Percentiles rank a stretch among this genome's conserved stretches.
These are phyloP conservation scores for Colletotrichum abscissum DNA, from an alignment of 2,329 filamentous ascomycete species.

Conservation along the genomic window DNA sequence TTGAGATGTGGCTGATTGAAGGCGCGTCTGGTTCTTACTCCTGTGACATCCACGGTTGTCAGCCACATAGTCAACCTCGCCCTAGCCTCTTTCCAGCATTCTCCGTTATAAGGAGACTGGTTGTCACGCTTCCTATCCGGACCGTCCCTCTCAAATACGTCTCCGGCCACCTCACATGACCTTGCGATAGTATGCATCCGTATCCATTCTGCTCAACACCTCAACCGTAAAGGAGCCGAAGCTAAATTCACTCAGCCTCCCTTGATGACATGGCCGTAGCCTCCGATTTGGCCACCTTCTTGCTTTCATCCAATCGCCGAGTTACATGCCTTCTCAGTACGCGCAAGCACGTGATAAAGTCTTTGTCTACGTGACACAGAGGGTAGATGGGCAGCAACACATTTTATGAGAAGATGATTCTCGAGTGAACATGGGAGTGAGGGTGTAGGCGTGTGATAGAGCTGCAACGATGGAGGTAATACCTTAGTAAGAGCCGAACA, in stretches of 20 bases:
- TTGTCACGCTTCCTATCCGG: not conserved
- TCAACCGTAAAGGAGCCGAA: not conserved
- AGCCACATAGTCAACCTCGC: not conserved
- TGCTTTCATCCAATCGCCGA: too few relatives aligned
- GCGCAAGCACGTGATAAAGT: too few relatives aligned
- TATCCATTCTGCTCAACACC: not conserved
- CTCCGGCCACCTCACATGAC: not conserved
- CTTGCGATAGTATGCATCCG: not conserved
- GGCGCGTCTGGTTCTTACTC: not conserved
- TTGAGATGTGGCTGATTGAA: not conserved
- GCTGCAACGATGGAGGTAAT: not conserved
- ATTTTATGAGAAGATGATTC: not conserved
- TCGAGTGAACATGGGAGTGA: not conserved
- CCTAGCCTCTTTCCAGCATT: not conserved
- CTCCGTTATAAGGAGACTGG: not conserved
- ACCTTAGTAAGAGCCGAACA: too few relatives aligned
- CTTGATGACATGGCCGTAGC: not conserved
- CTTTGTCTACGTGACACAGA: too few relatives aligned
- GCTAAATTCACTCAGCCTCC: constrained; percentile 3
- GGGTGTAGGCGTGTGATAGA: too few relatives aligned
- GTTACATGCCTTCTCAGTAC: too few relatives aligned
- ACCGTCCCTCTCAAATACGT: not conserved
- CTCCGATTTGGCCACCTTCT: not conserved
- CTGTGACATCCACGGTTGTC: not conserved
- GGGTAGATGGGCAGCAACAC: not conserved